A percentile compares a stretch with the other conserved stretches of the same genome.
Conservation (phyloP, 768 basidiomycete genomes). For the Tulasnella sp. region DNA sequence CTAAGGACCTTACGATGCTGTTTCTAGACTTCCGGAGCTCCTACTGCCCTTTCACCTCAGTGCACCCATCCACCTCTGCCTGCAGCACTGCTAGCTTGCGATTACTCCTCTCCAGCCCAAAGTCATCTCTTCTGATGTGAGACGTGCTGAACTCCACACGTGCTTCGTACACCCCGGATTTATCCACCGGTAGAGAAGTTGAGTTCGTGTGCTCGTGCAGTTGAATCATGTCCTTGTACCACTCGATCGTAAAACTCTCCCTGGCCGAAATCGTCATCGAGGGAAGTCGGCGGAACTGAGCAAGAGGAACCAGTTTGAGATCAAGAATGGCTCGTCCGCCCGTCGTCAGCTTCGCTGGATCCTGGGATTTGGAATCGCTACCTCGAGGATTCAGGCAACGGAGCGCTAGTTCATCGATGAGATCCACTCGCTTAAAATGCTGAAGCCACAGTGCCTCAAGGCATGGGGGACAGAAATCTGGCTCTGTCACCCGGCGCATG, state of each 20-base stretch:
- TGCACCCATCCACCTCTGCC: neutral
- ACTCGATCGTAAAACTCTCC: slow-evolving; percentile 9
- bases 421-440: slow-evolving; percentile 54
- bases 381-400: neutral
- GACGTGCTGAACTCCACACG: neutral
- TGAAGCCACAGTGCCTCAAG: slow-evolving; percentile 69
- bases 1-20: neutral
- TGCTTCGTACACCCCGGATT: slow-evolving; percentile 12
- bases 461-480: slow-evolving; percentile 73
- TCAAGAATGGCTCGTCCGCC: slow-evolving; percentile 42
- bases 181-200: neutral
- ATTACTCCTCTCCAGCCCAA: neutral
- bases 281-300: slow-evolving; percentile 46
- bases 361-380: neutral
- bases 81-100: neutral
- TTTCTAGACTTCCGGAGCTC: neutral
- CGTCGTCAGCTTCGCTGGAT: neutral
- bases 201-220: slow-evolving; percentile 1
- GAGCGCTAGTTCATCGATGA: slow-evolving; percentile 53
- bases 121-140: slow-evolving; percentile 2
- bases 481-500: slow-evolving; percentile 67
- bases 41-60: neutral
- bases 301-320: slow-evolving; percentile 59
- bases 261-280: neutral
- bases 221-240: neutral